phyloP scores from a whole-genome alignment of 305 asterid species.

The Fraxinus sp. region DNA sequence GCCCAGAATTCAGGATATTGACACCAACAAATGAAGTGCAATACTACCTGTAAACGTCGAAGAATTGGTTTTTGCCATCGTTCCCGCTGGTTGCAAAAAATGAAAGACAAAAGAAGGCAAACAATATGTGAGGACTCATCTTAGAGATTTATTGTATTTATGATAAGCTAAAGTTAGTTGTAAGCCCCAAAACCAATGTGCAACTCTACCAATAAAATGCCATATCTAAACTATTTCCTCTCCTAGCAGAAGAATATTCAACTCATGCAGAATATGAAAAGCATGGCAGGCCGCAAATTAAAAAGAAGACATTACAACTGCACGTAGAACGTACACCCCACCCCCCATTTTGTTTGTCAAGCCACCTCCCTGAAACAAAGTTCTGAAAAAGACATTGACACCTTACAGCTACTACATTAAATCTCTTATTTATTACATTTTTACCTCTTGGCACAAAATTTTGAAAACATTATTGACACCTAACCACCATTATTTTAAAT shows the following conservation, averaged over 20 bases:
- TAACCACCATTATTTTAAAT: not conserved
- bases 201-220: slow-evolving; percentile 11
- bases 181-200: slow-evolving; percentile 20
- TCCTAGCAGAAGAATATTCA: not conserved
- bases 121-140: slow-evolving; percentile 26
- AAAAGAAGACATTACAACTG: slow-evolving; percentile 8
- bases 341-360: not conserved
- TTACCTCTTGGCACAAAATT: not conserved
- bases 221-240: not conserved
- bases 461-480: not conserved
- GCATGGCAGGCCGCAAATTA: not conserved
- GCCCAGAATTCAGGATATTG: slow-evolving; percentile 9
- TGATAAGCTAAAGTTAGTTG: slow-evolving; percentile 14
- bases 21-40: slow-evolving; percentile 8
- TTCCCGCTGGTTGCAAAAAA: slow-evolving; percentile 62
- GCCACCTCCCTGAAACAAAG: not conserved
- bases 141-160: slow-evolving; percentile 14
- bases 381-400: not conserved
- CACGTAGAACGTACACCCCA: not conserved
- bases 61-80: slow-evolving; percentile 92
- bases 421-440: not conserved
- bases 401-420: not conserved
- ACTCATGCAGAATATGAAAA: not conserved
- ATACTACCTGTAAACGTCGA: slow-evolving; percentile 91
- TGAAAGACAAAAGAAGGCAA: slow-evolving; percentile 27